Evolutionary conservation across 2,329 filamentous ascomycete species (phyloP).

Genomic region (Diaporthe humulicola): DNA sequence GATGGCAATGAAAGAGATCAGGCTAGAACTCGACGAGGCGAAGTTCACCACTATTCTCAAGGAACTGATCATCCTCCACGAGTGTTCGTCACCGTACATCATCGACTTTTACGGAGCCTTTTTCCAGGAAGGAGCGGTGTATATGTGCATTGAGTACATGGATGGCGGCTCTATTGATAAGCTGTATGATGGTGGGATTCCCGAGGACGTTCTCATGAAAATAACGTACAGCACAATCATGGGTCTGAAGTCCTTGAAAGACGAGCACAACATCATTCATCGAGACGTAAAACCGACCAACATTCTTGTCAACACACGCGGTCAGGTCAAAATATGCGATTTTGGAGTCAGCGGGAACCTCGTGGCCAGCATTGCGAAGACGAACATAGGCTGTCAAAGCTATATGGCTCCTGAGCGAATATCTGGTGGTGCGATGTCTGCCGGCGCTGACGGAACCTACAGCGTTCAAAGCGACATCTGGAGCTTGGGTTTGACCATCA

Average conservation of each 20-base stretch:
- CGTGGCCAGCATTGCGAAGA: slow-evolving; percentile 97
- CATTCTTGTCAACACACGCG: slow-evolving; percentile 89
- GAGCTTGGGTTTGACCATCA: slow-evolving; percentile 93
- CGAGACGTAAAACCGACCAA: slow-evolving; percentile 99
- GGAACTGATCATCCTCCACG: slow-evolving; percentile 95
- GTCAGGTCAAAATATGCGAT: slow-evolving; percentile 98
- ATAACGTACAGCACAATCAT: slow-evolving; percentile 91
- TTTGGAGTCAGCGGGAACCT: slow-evolving; percentile 98
- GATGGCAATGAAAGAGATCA: slow-evolving; percentile 99
- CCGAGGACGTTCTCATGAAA: slow-evolving; percentile 88
- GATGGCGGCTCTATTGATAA: slow-evolving; percentile 98
- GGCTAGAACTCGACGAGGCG: slow-evolving; percentile 93
- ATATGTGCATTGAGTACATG: slow-evolving; percentile 99
- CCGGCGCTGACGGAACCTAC: slow-evolving; percentile 85
- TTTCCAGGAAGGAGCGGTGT: slow-evolving; percentile 98
- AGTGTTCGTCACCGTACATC: slow-evolving; percentile 94
- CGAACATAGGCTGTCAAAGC: slow-evolving; percentile 98
- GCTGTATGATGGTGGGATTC: slow-evolving; percentile 89
- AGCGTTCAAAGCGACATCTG: slow-evolving; percentile 98
- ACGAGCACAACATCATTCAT: slow-evolving; percentile 99
- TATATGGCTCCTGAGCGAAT: slow-evolving; percentile 99
- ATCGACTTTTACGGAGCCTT: slow-evolving; percentile 99
- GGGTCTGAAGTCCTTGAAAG: slow-evolving; percentile 93
- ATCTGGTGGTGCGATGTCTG: slow-evolving; percentile 83
- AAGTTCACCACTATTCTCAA: slow-evolving; percentile 98